phyloP scores from a whole-genome alignment of 169 alveolate species.

The Plasmodium blacklocki region DNA sequence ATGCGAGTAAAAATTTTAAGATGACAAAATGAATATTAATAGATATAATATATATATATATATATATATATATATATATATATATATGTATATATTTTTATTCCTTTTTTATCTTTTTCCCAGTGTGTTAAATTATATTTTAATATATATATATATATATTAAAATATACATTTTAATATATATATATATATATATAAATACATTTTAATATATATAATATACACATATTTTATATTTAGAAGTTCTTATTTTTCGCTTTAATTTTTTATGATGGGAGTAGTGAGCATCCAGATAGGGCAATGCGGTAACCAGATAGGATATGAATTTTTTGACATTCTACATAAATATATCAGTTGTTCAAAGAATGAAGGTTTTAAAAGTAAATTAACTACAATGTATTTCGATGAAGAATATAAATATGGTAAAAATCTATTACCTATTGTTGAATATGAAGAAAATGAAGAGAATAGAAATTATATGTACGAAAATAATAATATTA shows the following conservation, averaged over 20 bases:
- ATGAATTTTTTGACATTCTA: conserved; percentile 27
- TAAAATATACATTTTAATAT: background rate
- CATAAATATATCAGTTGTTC: conserved; percentile 19
- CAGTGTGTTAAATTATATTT: too few relatives aligned
- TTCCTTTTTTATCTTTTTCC: too few relatives aligned
- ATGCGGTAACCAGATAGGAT: conserved; percentile 70
- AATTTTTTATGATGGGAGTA: conserved; percentile 35
- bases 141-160: too few relatives aligned
- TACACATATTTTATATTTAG: background rate
- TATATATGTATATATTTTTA: too few relatives aligned
- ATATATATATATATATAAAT: background rate
- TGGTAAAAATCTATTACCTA: conserved; percentile 45
- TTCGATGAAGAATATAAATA: conserved; percentile 61
- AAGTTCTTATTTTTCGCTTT: too few relatives aligned
- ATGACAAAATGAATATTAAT: too few relatives aligned
- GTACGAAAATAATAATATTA: conserved; percentile 8
- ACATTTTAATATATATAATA: background rate
- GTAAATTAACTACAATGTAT: conserved; percentile 40
- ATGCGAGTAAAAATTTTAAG: too few relatives aligned
- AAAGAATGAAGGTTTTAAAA: conserved; percentile 38
- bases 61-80: too few relatives aligned
- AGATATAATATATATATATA: too few relatives aligned
- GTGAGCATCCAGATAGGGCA: conserved; percentile 63
- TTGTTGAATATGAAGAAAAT: conserved; percentile 46
- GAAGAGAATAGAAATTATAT: background rate